phyloP scores from a whole-genome alignment of 495 filamentous ascomycete species.

The Glonium stellatum region DNA sequence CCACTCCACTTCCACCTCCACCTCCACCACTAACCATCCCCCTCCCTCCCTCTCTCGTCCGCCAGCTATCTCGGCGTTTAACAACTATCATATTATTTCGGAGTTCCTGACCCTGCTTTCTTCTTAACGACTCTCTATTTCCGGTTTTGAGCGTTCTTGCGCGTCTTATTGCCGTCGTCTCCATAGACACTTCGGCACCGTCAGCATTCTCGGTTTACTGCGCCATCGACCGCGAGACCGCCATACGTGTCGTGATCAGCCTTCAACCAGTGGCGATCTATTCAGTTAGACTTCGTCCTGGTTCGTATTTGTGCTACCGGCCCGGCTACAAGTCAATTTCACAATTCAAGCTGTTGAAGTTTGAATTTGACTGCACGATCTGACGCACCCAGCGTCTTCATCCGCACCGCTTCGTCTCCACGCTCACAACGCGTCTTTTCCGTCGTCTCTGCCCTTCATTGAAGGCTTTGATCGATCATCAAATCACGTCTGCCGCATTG shows the following conservation, averaged over 20 bases:
- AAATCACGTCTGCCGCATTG: constrained; percentile 1
- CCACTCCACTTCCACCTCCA: background rate
- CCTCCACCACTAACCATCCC: background rate
- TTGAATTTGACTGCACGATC: background rate
- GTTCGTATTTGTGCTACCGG: constrained; percentile 15
- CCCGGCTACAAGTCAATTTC: background rate
- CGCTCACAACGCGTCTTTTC: background rate
- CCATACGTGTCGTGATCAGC: constrained; percentile 19
- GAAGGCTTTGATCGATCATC: background rate
- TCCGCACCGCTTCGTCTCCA: background rate
- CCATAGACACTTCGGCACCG: background rate
- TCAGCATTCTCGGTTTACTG: constrained; percentile 1
- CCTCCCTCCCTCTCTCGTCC: background rate
- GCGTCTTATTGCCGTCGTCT: constrained; percentile 5
- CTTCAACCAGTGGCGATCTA: constrained; percentile 26
- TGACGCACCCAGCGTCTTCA: background rate
- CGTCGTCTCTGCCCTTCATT: background rate
- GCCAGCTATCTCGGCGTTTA: constrained; percentile 4
- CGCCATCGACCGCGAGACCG: constrained; percentile 12
- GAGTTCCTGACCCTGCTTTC: constrained; percentile 13
- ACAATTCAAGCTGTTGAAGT: background rate
- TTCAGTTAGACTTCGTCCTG: constrained; percentile 30
- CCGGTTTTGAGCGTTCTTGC: constrained; percentile 20
- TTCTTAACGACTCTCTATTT: constrained; percentile 12
- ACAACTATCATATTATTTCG: constrained; percentile 13